A percentile compares a stretch with the other conserved stretches of the same genome.
These are phyloP conservation scores for Penicillium vulpinum DNA, from an alignment of 2,329 filamentous ascomycete genomes.

Conservation along the genomic window DNA sequence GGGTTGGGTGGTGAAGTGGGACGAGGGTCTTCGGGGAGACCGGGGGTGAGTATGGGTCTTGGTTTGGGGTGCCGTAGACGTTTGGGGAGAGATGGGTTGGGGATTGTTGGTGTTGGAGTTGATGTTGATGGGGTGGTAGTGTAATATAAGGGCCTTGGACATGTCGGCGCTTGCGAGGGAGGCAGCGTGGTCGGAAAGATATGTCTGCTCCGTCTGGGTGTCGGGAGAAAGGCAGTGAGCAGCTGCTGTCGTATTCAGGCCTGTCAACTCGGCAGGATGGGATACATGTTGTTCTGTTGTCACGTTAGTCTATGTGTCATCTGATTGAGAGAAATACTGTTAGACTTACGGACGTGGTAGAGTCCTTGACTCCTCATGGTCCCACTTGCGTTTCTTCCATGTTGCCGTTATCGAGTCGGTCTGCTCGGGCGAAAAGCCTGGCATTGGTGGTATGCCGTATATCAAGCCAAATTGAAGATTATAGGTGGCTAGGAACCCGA, in stretches of 20 bases:
- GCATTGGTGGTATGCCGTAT: constrained; percentile 13
- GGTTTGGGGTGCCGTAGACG: constrained; percentile 15
- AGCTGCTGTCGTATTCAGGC: constrained; percentile 12
- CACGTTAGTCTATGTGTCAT: neutral
- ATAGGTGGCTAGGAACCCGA: neutral
- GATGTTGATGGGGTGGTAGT: constrained; percentile 9
- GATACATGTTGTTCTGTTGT: constrained; percentile 15
- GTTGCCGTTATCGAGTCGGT: constrained; percentile 14
- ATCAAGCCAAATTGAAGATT: constrained; percentile 7
- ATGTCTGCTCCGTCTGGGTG: constrained; percentile 17
- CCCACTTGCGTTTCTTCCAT: constrained; percentile 28
- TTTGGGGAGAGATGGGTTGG: constrained; percentile 23
- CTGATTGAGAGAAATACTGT: neutral
- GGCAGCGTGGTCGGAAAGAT: constrained; percentile 23
- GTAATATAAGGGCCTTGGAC: constrained; percentile 21
- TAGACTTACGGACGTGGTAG: constrained; percentile 21
- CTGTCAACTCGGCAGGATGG: constrained; percentile 16
- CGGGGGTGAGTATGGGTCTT: constrained; percentile 25
- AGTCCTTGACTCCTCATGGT: constrained; percentile 20
- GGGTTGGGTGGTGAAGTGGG: constrained; percentile 21
- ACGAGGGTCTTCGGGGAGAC: constrained; percentile 31
- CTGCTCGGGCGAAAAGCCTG: constrained; percentile 19
- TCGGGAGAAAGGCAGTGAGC: constrained; percentile 16
- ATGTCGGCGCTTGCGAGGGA: constrained; percentile 29
- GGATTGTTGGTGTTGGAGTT: constrained; percentile 10